phyloP scores from a whole-genome alignment of 371 early-diverging fungal species.

The Syncephalastrum racemosum region DNA sequence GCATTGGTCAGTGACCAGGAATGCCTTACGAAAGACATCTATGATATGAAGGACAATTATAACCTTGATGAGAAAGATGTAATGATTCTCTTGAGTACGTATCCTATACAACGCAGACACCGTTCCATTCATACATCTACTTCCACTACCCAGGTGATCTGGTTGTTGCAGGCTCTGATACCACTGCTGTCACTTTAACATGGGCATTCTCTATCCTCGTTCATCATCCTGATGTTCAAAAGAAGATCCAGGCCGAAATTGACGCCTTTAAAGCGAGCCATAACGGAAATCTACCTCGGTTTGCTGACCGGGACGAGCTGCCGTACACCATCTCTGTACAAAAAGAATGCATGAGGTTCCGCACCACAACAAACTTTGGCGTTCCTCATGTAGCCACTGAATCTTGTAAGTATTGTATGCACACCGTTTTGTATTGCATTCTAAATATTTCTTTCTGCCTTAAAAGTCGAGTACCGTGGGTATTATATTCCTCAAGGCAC shows the following conservation, averaged over 20 bases:
- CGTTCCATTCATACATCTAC: no score
- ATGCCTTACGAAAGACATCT: slow-evolving; percentile 15
- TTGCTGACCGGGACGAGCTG: slow-evolving; percentile 16
- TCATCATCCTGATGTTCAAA: slow-evolving; percentile 22
- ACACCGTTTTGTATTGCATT: neutral
- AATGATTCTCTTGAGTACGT: slow-evolving; percentile 16
- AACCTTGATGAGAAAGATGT: slow-evolving; percentile 19
- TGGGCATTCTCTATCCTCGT: slow-evolving; percentile 26
- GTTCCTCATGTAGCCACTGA: slow-evolving; percentile 16
- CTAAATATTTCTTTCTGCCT: neutral
- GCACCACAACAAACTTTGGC: slow-evolving; percentile 13
- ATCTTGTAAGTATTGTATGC: slow-evolving; percentile 7
- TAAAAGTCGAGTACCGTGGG: slow-evolving; percentile 7
- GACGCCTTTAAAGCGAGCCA: slow-evolving; percentile 11
- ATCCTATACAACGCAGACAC: neutral
- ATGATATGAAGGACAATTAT: slow-evolving; percentile 6
- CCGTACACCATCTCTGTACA: slow-evolving; percentile 17
- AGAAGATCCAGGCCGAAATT: slow-evolving; percentile 15
- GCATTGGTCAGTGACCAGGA: slow-evolving; percentile 5
- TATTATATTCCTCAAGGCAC: slow-evolving; percentile 12
- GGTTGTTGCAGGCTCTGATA: slow-evolving; percentile 22
- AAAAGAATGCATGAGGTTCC: slow-evolving; percentile 22
- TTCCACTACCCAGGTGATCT: slow-evolving; percentile 10
- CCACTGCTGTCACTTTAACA: slow-evolving; percentile 18
- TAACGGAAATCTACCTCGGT: slow-evolving; percentile 11